Percentiles rank a stretch among this genome's conserved stretches.
These are phyloP conservation scores for Apiospora saccharicola DNA, from an alignment of 2,329 filamentous ascomycete genomes.

Conservation along the genomic window DNA sequence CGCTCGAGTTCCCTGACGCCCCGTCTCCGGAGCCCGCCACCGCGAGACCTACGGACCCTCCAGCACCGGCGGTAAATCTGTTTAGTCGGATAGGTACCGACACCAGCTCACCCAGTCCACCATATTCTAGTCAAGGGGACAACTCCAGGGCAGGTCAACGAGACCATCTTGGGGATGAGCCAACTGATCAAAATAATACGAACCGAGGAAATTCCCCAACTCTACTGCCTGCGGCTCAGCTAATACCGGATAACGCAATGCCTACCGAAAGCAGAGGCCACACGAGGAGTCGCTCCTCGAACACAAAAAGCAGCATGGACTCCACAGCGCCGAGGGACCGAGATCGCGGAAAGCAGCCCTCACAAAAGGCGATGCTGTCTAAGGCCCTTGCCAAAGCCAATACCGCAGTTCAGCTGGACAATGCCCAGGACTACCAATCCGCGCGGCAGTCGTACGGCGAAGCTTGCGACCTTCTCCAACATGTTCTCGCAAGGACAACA, in stretches of 20 bases:
- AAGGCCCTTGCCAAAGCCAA: conserved; percentile 95
- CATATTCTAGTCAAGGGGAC: conserved; percentile 32
- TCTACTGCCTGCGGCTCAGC: conserved; percentile 38
- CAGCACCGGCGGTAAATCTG: not conserved
- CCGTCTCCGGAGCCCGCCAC: conserved; percentile 31
- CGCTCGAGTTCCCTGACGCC: conserved; percentile 42
- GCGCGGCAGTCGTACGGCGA: conserved; percentile 91
- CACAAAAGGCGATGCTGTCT: conserved; percentile 96
- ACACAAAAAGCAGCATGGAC: conserved; percentile 54
- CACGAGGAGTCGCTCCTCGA: conserved; percentile 54
- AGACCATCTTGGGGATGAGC: conserved; percentile 39
- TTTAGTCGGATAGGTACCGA: conserved; percentile 33
- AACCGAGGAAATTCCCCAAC: conserved; percentile 31
- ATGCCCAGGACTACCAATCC: conserved; percentile 92
- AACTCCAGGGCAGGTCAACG: conserved; percentile 33
- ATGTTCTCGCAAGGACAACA: conserved; percentile 85
- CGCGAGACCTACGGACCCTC: conserved; percentile 29
- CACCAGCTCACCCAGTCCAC: conserved; percentile 33
- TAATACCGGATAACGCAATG: conserved; percentile 30
- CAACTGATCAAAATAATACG: conserved; percentile 31
- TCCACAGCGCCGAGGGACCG: conserved; percentile 33
- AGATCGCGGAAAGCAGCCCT: conserved; percentile 54
- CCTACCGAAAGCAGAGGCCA: conserved; percentile 48
- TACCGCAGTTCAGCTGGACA: conserved; percentile 92
- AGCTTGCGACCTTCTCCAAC: conserved; percentile 85